These are phyloP conservation scores for Dipteronia dyeriana DNA, from an alignment of 345 rosid genomes.

Conservation along the genomic window DNA sequence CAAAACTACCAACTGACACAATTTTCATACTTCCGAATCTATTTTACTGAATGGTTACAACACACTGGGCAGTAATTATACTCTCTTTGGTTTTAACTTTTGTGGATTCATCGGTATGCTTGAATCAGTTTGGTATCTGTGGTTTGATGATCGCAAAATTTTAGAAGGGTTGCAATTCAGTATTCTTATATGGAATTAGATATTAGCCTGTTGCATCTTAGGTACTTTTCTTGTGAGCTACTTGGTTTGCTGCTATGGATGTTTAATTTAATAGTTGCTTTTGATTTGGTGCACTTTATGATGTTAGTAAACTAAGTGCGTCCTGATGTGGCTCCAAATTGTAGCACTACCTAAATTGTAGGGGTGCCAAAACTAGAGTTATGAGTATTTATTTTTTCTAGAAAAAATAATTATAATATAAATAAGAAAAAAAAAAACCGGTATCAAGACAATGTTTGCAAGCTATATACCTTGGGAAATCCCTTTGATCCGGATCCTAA, in stretches of 20 bases:
- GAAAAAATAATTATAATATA: no score
- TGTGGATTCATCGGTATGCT: neutral
- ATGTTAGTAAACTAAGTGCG: neutral
- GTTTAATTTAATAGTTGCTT: neutral
- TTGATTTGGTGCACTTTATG: neutral
- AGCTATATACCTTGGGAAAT: neutral
- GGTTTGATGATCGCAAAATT: neutral
- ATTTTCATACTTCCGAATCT: neutral
- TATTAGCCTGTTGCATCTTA: neutral
- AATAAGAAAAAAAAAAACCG: neutral
- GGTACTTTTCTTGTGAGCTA: neutral
- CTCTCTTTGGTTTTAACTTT: neutral
- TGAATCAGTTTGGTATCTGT: neutral
- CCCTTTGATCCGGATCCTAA: neutral
- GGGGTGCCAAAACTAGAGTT: neutral
- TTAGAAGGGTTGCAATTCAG: neutral
- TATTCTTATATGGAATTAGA: neutral
- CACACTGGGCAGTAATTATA: neutral
- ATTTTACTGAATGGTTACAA: neutral
- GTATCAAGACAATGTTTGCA: neutral
- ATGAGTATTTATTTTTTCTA: neutral
- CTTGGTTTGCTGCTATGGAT: neutral
- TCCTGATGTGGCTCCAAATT: neutral
- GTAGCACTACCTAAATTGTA: neutral
- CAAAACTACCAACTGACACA: neutral